phyloP scores from a whole-genome alignment of 2,329 filamentous ascomycete species.

The Periconia macrospinosa region DNA sequence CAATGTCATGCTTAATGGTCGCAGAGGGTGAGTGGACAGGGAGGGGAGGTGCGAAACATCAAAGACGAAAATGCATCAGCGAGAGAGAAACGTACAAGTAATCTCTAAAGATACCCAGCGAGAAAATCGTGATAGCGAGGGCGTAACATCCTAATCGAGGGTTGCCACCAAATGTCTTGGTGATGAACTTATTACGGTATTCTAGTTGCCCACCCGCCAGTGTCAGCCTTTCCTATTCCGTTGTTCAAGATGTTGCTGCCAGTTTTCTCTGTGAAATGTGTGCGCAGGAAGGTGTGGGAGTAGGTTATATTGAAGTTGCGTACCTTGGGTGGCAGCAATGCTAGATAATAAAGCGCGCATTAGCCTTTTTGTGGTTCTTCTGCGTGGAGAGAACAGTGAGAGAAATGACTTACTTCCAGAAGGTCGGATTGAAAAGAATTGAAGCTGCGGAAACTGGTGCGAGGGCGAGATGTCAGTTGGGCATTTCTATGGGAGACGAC shows the following conservation, averaged over 20 bases:
- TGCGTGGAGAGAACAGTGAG: not conserved
- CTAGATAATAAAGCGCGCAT: constrained; percentile 47
- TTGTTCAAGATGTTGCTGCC: no score
- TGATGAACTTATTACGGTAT: constrained; percentile 88
- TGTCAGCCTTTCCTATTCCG: not conserved
- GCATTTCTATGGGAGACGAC: no score
- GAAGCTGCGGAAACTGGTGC: constrained; percentile 72
- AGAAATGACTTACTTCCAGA: constrained; percentile 79
- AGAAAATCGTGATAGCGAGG: constrained; percentile 88
- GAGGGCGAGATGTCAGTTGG: no score
- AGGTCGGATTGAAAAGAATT: constrained; percentile 96
- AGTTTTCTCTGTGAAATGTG: no score
- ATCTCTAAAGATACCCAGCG: constrained; percentile 85
- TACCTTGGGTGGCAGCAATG: constrained; percentile 81
- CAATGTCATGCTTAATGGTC: not conserved
- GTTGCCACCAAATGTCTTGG: constrained; percentile 80
- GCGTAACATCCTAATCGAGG: constrained; percentile 82
- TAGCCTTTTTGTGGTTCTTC: not conserved
- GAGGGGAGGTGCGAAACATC: not conserved
- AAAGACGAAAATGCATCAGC: not conserved
- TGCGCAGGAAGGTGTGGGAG: no score
- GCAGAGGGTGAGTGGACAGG: not conserved
- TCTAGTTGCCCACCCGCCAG: constrained; percentile 55
- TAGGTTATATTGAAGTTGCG: constrained; percentile 18
- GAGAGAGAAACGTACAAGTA: constrained; percentile 42